These are phyloP conservation scores for Vitis riparia DNA, from an alignment of 164 flowering plant species.

Conservation along the genomic window DNA sequence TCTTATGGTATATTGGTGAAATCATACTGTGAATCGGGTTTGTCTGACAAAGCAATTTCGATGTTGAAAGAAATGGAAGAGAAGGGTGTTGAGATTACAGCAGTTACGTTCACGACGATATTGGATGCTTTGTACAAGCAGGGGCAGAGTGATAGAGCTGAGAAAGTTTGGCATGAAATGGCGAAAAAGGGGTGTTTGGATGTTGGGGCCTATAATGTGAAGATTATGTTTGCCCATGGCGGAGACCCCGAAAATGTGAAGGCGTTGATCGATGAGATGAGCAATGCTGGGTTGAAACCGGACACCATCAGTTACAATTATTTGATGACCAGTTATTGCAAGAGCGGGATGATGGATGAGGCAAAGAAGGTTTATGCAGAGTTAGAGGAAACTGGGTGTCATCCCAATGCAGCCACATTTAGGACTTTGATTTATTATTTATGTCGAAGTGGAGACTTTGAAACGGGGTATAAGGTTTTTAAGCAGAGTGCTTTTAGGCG, in stretches of 20 bases:
- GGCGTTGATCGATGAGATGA: slow-evolving; percentile 71
- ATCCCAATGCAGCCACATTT: slow-evolving; percentile 76
- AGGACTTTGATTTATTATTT: slow-evolving; percentile 50
- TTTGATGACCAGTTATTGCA: slow-evolving; percentile 57
- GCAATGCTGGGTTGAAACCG: slow-evolving; percentile 49
- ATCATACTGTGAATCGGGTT: slow-evolving; percentile 53
- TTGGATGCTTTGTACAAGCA: slow-evolving; percentile 58
- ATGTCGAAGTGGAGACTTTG: slow-evolving; percentile 45
- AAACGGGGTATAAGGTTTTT: slow-evolving; percentile 51
- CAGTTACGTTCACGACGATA: slow-evolving; percentile 54
- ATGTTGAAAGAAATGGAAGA: slow-evolving; percentile 58
- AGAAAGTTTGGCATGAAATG: slow-evolving; percentile 69
- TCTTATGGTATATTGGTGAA: slow-evolving; percentile 71
- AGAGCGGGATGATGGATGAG: slow-evolving; percentile 59
- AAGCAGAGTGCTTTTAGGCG: slow-evolving; percentile 55
- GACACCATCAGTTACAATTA: slow-evolving; percentile 64
- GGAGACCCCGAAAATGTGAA: slow-evolving; percentile 48
- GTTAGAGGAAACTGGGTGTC: slow-evolving; percentile 45
- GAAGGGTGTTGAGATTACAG: slow-evolving; percentile 48
- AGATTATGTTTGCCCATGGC: slow-evolving; percentile 39
- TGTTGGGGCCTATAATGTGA: slow-evolving; percentile 69
- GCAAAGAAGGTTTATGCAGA: slow-evolving; percentile 63
- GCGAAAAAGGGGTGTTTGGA: slow-evolving; percentile 53
- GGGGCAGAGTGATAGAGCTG: slow-evolving; percentile 53
- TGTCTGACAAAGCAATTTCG: slow-evolving; percentile 40